Base-by-base conservation (phyloP, 208 protist genomes). In the Blechomonas ayalai region DNA sequence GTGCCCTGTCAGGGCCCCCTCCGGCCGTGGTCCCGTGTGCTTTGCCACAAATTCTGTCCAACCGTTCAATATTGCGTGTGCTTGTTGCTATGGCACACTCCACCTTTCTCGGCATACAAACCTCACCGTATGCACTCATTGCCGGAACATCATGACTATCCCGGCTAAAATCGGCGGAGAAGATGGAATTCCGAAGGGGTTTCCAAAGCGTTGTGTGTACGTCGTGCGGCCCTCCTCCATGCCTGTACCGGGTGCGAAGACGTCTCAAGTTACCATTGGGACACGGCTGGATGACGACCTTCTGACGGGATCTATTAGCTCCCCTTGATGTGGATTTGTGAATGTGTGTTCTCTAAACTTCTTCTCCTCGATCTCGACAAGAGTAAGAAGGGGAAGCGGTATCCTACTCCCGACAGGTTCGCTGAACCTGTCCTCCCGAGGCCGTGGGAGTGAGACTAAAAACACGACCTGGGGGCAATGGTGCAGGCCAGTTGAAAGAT, bases 11-110 rank as follows among this genome's bases (percentile, higher is more conserved):
- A 80, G 83, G 24, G 83, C 80, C 13, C 79, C 79, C 5, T 81
- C 67, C 39, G 79, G 89, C 23, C 79, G 83, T 35, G 89, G 83
- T 61, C 83, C 83, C 4, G 87, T 92, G 63, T 92, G 83, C 53
- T 61, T 67, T 3, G 70, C 64, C 35, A 71, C 89, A n/a, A 92
- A 79, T 6, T 73, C 78, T 0, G 79, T 91, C 1, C 70, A 78
- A 38, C 78, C 88, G 59, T 86, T 91, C 57, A 80, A 62, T 48
- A 79, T 91, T 6, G 79, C 75, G 12, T 91, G 82, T 48, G 73
- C 82, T 9, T 79, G 72, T 52, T 91, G 82, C 65, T 72, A 68
- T 53, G 81, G 78, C 50, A 76, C 82, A 31, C 61, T 91, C n/a
- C 77, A 89, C 25, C 56, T 91, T 2, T 79, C 82, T 28, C 79